Evolutionary conservation across 2,329 filamentous ascomycete genomes (phyloP).

Genomic region (Rhynchosporium secalis): DNA sequence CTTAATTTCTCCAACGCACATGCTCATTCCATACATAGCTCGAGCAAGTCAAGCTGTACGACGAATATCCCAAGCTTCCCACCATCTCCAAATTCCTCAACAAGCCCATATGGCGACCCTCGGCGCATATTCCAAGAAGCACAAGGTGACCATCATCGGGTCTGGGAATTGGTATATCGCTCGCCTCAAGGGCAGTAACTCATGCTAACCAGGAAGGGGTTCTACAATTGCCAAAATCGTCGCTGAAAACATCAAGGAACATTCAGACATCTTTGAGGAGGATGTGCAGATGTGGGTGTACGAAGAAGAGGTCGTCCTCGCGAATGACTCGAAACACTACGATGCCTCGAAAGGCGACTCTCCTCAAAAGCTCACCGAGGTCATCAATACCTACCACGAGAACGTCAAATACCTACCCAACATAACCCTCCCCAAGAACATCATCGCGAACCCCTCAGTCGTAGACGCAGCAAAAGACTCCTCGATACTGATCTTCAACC

Average conservation of each 20-base stretch:
- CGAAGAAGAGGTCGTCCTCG: conserved; percentile 81
- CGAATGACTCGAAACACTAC: conserved; percentile 73
- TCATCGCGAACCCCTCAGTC: conserved; percentile 80
- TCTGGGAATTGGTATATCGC: conserved; percentile 84
- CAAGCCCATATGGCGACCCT: conserved; percentile 39
- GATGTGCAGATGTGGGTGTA: conserved; percentile 99
- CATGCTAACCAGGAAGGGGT: conserved; percentile 60
- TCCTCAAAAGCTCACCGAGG: conserved; percentile 80
- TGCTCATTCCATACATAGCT: conserved; percentile 28
- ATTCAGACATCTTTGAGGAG: conserved; percentile 80
- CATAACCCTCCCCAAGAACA: conserved; percentile 78
- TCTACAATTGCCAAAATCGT: conserved; percentile 97
- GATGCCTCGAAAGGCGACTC: conserved; percentile 58
- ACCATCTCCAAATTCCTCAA: conserved; percentile 26
- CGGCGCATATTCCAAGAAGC: conserved; percentile 64
- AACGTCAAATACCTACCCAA: conserved; percentile 98
- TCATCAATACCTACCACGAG: conserved; percentile 93
- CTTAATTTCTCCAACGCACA: conserved; percentile 15
- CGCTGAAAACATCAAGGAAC: conserved; percentile 81
- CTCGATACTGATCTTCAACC: conserved; percentile 91
- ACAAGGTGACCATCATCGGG: conserved; percentile 91
- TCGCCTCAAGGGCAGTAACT: conserved; percentile 1
- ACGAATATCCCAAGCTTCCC: conserved; percentile 27
- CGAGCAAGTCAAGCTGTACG: conserved; percentile 27
- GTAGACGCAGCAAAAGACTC: conserved; percentile 78